A percentile compares a stretch with the other conserved stretches of the same genome.
phyloP scores from a whole-genome alignment of 441 rosid species.

The Populus hybrid region DNA sequence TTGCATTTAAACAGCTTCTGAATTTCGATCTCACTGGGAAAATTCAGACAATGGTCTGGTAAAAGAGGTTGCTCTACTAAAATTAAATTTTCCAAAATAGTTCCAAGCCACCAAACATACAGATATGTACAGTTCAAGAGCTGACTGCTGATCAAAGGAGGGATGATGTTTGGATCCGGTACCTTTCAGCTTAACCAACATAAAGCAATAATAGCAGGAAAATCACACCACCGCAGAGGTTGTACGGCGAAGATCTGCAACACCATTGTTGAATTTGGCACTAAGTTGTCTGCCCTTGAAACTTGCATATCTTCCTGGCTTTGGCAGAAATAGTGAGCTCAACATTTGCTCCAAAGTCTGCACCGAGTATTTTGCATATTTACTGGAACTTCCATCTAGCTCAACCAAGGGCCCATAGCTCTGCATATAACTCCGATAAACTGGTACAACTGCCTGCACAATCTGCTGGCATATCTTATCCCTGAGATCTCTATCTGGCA shows the following conservation, averaged over 20 bases:
- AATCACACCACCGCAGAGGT: conserved; percentile 75
- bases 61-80: conserved; percentile 4
- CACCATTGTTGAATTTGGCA: conserved; percentile 49
- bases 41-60: conserved; percentile 9
- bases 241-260: conserved; percentile 69
- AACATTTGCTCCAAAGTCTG: conserved; percentile 82
- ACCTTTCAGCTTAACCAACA: conserved; percentile 7
- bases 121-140: conserved; percentile 32
- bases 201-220: background rate
- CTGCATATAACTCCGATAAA: conserved; percentile 96
- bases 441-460: conserved; percentile 76
- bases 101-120: background rate
- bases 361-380: conserved; percentile 82
- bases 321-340: conserved; percentile 66
- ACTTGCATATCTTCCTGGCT: conserved; percentile 80
- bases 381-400: conserved; percentile 73
- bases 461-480: conserved; percentile 78
- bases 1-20: conserved; percentile 13
- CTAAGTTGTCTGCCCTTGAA: conserved; percentile 64
- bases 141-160: conserved; percentile 8
- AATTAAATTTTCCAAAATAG: background rate
- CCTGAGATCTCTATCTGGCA: conserved; percentile 78
- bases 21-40: conserved; percentile 7
- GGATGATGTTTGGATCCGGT: background rate
- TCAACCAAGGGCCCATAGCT: conserved; percentile 94